Evolutionary conservation across 2,329 filamentous ascomycete species (phyloP), one percentile per base, ranked within the genome.

Genomic region (Tympanopsis confertula): DNA sequence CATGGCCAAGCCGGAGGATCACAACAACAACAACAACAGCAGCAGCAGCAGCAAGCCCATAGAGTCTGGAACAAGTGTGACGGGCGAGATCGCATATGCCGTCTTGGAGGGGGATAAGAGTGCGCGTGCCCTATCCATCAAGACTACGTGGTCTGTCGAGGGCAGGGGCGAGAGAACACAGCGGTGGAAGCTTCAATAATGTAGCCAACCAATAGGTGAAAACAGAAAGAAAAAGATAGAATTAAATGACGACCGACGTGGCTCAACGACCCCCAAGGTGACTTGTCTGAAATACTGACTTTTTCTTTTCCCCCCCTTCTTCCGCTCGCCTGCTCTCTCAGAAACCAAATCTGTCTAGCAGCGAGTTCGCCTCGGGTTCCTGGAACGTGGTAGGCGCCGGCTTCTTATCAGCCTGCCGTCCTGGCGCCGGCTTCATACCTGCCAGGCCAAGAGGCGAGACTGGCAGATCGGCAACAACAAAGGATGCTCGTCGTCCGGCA

Each of bases 261-360:
- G n/a, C n/a, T n/a, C n/a, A n/a, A n/a, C n/a, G n/a, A n/a, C n/a
- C n/a, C n/a, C n/a, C n/a, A n/a, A n/a, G n/a, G n/a, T n/a, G n/a
- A n/a, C n/a, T n/a, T n/a, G n/a, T n/a, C n/a, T n/a, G n/a, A n/a
- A n/a, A n/a, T n/a, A n/a, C n/a, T n/a, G n/a, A n/a, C 22, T 26
- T n/a, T n/a, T 26, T 26, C n/a, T 26, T 26, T n/a, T 26, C 7
- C 22, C 22, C 7, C 22, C 22, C 22, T 7, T n/a, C 22, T 7
- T 10, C 22, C n/a, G n/a, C n/a, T n/a, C n/a, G n/a, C n/a, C n/a
- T n/a, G 22, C 22, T n/a, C 22, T 26, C 7, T 26, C 22, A 96
- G 54, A 96, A 91, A 1, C 89, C 89, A 69, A 96, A 96, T 55
- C 75, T 88, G 65, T 96, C 89, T 49, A 96, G 66, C 52, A 98